Conservation (phyloP, 352 stramenopile genomes). For the Stramenopiles sp. region DNA sequence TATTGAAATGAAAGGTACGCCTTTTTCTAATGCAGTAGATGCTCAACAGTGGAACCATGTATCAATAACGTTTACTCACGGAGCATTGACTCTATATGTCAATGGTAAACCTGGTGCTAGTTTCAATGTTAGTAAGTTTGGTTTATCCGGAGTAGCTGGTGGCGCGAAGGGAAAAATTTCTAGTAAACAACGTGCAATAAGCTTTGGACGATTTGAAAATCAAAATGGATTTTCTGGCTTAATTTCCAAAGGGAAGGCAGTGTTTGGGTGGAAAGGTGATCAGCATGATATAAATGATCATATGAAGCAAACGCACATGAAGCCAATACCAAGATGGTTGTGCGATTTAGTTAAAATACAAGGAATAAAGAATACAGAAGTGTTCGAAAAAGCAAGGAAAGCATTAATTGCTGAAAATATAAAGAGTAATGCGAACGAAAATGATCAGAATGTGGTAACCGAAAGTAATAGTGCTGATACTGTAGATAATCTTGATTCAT, state of each 20-base stretch:
- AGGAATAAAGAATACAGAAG: too few species aligned
- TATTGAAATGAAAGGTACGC: background rate
- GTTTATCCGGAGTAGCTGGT: background rate
- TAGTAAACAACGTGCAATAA: background rate
- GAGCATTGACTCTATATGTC: background rate
- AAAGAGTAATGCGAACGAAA: background rate
- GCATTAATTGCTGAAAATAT: background rate
- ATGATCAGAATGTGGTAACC: too few species aligned
- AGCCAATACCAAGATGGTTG: background rate
- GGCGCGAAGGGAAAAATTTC: background rate
- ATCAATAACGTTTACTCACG: background rate
- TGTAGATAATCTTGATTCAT: too few species aligned
- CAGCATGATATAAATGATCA: background rate
- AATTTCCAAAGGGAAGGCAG: background rate
- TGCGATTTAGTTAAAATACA: background rate
- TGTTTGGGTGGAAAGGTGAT: background rate
- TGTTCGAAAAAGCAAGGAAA: too few species aligned
- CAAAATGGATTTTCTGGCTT: background rate
- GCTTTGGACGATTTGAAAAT: background rate
- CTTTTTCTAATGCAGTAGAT: background rate
- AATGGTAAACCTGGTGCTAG: background rate
- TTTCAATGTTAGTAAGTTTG: background rate
- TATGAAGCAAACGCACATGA: background rate
- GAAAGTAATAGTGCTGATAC: background rate
- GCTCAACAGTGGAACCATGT: background rate